Evolutionary conservation across 805 yeast species (phyloP).

Genomic region (Starmerella scarabaei): DNA sequence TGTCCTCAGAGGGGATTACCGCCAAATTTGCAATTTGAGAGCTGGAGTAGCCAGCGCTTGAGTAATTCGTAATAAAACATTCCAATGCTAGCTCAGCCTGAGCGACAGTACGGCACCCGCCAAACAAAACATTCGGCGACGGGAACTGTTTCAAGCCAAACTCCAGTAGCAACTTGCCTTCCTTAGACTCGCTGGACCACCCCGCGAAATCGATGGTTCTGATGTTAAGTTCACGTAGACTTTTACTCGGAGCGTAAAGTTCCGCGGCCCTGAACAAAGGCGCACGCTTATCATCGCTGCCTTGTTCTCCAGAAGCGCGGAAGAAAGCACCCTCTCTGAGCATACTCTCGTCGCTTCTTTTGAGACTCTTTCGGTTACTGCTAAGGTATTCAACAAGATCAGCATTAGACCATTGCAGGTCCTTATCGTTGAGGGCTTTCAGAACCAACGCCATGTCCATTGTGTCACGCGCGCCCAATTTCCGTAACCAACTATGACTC

Average conservation of each 20-base stretch:
- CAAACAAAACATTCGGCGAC: conserved; percentile 19
- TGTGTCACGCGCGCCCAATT: conserved; percentile 29
- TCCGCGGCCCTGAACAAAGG: conserved; percentile 5
- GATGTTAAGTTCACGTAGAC: conserved; percentile 23
- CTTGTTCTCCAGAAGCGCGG: conserved; percentile 7
- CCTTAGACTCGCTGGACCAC: conserved; percentile 23
- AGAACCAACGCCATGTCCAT: conserved; percentile 30
- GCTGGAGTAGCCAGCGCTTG: conserved; percentile 17
- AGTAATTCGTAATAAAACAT: conserved; percentile 24
- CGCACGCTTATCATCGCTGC: background rate
- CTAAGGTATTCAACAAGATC: conserved; percentile 29
- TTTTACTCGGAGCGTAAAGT: conserved; percentile 26
- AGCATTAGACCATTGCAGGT: conserved; percentile 26
- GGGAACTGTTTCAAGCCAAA: conserved; percentile 27
- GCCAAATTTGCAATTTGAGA: conserved; percentile 4
- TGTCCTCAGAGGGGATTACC: conserved; percentile 18
- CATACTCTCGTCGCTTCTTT: conserved; percentile 25
- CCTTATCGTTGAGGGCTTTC: conserved; percentile 22
- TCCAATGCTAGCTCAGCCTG: conserved; percentile 18
- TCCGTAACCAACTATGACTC: conserved; percentile 21
- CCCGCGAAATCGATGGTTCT: conserved; percentile 23
- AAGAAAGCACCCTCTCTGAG: conserved; percentile 25
- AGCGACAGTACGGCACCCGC: conserved; percentile 4
- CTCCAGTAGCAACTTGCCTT: conserved; percentile 23
- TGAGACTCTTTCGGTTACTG: conserved; percentile 22